Evolutionary conservation across 257 asterid species (phyloP), one percentile per base, ranked within the genome.

Genomic region (Anisodus tanguticus): DNA sequence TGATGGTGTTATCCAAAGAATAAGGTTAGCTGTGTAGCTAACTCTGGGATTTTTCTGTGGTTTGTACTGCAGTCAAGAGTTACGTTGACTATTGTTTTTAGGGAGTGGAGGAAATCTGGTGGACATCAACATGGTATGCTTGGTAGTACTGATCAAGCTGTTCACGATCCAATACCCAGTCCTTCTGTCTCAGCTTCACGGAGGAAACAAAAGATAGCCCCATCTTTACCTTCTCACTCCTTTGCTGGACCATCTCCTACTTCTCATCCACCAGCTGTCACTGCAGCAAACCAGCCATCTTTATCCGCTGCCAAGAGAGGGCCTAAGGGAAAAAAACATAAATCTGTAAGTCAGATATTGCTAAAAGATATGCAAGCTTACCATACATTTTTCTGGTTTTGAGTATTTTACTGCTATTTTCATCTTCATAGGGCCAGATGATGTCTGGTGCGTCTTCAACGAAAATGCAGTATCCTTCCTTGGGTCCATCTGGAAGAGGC

Each of bases 401-500:
- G 13, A 11, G 58, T 89, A 62, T 87, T 92, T 51, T 90, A 53
- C 16, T 53, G 90, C 66, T 82, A 88, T 77, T 90, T 31, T 31
- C 35, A 31, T 53, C 58, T 3, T 53, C 87, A 51, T 67, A 83
- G 90, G 82, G 72, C 74, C 89, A 92, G 91, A 85, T 91, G 31
- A 88, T 92, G 70, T 87, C 93, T 12, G 90, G 93, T 55, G 90
- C 91, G 1, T 53, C 58, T 53, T 53, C 58, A 41, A 86, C 84
- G 90, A 93, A 90, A 90, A 89, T 88, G 93, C 97, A 91, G 87
- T 88, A 91, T 58, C 88, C 88, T 85, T 85, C 92, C 26, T 82
- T 95, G 47, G 97, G 94, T 86, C 91, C 91, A 49, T 86, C 90
- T 84, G 98, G 94, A 67, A 94, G 98, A 89, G 95, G 91, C 76